These are phyloP conservation scores for Solioccasus polychromus DNA, from an alignment of 768 basidiomycete species.

Conservation along the genomic window DNA sequence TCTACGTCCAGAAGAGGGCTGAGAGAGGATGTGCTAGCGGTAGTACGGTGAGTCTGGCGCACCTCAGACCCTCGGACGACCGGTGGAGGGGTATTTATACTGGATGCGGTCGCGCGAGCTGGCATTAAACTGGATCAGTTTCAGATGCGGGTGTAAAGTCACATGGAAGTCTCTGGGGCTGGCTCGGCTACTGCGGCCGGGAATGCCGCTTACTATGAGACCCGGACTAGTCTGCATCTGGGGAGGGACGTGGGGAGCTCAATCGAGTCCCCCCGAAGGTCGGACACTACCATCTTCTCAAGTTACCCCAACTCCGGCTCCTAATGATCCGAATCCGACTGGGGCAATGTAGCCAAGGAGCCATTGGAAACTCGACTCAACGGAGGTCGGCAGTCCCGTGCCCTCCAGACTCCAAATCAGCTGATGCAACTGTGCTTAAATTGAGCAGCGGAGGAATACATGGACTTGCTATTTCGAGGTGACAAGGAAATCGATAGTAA, in stretches of 20 bases:
- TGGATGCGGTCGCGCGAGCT: not conserved
- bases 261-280: no score
- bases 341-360: no score
- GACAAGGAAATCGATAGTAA: not conserved
- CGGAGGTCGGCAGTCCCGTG: not conserved
- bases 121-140: not conserved
- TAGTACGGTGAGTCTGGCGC: conserved; percentile 2
- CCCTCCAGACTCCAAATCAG: not conserved
- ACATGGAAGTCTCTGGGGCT: no score
- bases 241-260: no score
- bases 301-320: no score
- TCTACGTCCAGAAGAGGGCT: conserved; percentile 8
- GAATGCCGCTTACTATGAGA: no score
- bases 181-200: no score
- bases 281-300: no score
- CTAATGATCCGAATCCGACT: no score
- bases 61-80: not conserved
- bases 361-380: not conserved
- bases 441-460: conserved; percentile 4
- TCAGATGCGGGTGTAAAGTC: no score
- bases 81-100: conserved; percentile 14
- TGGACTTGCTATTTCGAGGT: not conserved
- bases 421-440: not conserved
- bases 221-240: no score
- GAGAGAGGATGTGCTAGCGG: conserved; percentile 15